Conservation (phyloP, 2,329 filamentous ascomycete genomes). For the Ambrosiella xylebori region DNA sequence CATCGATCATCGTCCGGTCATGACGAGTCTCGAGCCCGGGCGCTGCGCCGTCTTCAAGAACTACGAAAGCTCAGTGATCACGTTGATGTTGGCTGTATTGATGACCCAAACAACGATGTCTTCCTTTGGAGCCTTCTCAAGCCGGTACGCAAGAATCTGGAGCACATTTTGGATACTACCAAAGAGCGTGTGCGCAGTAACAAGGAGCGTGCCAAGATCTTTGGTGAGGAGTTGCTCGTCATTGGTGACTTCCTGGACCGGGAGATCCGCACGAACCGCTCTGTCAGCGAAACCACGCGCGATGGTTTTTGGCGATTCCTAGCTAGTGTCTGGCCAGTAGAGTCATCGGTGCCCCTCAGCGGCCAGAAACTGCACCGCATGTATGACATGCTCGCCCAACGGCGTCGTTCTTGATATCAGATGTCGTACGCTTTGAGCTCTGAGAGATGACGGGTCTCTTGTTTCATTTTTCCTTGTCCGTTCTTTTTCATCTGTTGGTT, state of each 20-base stretch:
- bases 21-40: conserved; percentile 26
- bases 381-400: conserved; percentile 25
- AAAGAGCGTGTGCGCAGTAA: conserved; percentile 44
- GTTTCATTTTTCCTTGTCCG: too few relatives aligned
- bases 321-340: conserved; percentile 29
- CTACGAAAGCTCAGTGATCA: conserved; percentile 31
- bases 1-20: conserved; percentile 17
- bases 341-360: conserved; percentile 21
- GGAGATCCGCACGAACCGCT: conserved; percentile 24
- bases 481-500: too few relatives aligned
- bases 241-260: conserved; percentile 46
- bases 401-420: background rate
- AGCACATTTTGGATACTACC: conserved; percentile 41
- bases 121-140: conserved; percentile 35
- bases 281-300: conserved; percentile 26
- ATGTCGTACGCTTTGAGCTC: too few relatives aligned
- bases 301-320: conserved; percentile 34
- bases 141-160: conserved; percentile 42
- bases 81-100: conserved; percentile 24
- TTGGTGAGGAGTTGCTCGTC: conserved; percentile 41
- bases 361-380: conserved; percentile 27
- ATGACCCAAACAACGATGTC: conserved; percentile 28
- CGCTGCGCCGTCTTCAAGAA: conserved; percentile 25
- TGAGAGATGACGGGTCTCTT: too few relatives aligned
- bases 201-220: conserved; percentile 42